These are phyloP conservation scores for Iberis amara DNA, from an alignment of 441 rosid genomes.

Conservation along the genomic window DNA sequence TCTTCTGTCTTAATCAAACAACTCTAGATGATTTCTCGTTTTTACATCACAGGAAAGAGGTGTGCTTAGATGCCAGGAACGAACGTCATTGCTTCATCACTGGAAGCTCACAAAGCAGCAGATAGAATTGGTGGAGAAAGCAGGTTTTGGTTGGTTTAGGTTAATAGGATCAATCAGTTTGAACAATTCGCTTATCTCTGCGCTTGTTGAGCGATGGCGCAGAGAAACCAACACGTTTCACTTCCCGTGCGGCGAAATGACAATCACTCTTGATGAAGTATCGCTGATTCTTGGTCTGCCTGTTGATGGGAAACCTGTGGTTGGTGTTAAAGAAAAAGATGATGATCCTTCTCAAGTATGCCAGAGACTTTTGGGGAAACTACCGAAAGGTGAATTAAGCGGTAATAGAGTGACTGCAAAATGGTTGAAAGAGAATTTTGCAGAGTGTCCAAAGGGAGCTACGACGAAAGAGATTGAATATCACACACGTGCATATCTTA, in stretches of 20 bases:
- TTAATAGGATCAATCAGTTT: conserved; percentile 55
- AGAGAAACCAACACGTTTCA: conserved; percentile 72
- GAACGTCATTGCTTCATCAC: conserved; percentile 66
- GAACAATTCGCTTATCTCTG: conserved; percentile 65
- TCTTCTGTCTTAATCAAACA: conserved; percentile 1
- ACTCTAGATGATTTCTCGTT: not conserved
- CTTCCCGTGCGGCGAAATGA: conserved; percentile 65
- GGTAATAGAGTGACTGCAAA: conserved; percentile 63
- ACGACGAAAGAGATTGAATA: conserved; percentile 41
- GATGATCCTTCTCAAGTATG: conserved; percentile 41
- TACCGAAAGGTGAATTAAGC: conserved; percentile 46
- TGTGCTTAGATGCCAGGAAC: conserved; percentile 70
- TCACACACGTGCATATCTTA: conserved; percentile 60
- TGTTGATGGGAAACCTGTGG: conserved; percentile 64
- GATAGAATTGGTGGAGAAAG: conserved; percentile 52
- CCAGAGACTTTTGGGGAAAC: conserved; percentile 47
- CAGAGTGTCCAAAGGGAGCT: conserved; percentile 60
- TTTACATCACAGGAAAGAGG: conserved; percentile 53
- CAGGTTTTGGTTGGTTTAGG: conserved; percentile 64
- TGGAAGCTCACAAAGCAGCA: conserved; percentile 64
- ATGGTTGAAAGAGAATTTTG: conserved; percentile 64
- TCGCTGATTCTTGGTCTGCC: conserved; percentile 52
- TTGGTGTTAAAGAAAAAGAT: conserved; percentile 38
- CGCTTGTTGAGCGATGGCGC: conserved; percentile 68
- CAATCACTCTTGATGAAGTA: conserved; percentile 61